phyloP scores from a whole-genome alignment of 305 asterid genomes.

The Plantago lanceolata region DNA sequence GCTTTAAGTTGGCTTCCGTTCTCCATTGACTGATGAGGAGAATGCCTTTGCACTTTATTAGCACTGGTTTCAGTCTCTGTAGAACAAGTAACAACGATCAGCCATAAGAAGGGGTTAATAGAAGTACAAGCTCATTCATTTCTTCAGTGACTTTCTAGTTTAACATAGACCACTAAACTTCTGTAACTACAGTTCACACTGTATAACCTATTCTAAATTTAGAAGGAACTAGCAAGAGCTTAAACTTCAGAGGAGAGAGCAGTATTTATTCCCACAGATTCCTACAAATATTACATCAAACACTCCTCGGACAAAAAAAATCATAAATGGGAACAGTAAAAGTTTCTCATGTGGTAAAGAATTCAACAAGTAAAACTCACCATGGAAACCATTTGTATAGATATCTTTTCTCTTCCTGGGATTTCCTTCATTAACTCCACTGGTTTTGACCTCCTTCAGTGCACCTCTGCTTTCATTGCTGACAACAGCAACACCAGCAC shows the following conservation, averaged over 20 bases:
- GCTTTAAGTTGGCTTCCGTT: slow-evolving; percentile 53
- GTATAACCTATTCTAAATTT: too few species aligned
- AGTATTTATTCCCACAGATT: not conserved
- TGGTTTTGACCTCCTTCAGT: slow-evolving; percentile 23
- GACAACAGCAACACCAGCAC: slow-evolving; percentile 26
- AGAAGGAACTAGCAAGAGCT: too few species aligned
- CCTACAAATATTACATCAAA: not conserved
- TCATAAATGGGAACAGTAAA: slow-evolving; percentile 1
- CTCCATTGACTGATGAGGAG: slow-evolving; percentile 38
- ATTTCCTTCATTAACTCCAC: slow-evolving; percentile 26
- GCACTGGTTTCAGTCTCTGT: slow-evolving; percentile 63
- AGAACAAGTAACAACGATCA: slow-evolving; percentile 39
- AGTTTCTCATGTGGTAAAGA: slow-evolving; percentile 18
- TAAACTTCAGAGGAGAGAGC: too few species aligned
- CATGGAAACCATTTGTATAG: slow-evolving; percentile 41
- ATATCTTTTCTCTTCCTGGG: slow-evolving; percentile 39
- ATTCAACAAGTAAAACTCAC: slow-evolving; percentile 41
- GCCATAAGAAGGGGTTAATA: slow-evolving; percentile 25
- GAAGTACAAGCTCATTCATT: slow-evolving; percentile 25
- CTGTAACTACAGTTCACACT: too few species aligned
- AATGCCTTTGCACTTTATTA: slow-evolving; percentile 41
- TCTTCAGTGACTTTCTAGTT: not conserved
- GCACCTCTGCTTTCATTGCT: slow-evolving; percentile 17
- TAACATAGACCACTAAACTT: too few species aligned
- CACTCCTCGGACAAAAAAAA: slow-evolving; percentile 7